phyloP scores from a whole-genome alignment of 805 yeast genomes.

The Lipomyces sp. region DNA sequence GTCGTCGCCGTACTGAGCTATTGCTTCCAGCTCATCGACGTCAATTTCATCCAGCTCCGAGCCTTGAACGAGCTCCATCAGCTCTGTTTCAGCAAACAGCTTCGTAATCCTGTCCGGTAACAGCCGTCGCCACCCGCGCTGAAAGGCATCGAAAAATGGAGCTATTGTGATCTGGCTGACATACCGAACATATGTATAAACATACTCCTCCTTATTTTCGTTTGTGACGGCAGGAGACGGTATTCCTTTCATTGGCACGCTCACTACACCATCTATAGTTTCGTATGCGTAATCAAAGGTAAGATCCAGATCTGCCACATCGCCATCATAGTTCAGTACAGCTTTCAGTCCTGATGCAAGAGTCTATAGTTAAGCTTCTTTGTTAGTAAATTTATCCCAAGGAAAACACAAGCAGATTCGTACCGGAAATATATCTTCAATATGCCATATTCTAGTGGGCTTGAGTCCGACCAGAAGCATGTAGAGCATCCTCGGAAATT shows the following conservation, averaged over 20 bases:
- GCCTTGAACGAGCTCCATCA: constrained; percentile 43
- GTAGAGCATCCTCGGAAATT: constrained; percentile 33
- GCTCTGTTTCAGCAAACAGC: constrained; percentile 22
- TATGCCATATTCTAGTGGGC: constrained; percentile 12
- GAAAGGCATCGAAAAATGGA: constrained; percentile 28
- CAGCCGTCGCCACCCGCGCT: constrained; percentile 30
- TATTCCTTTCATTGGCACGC: constrained; percentile 7
- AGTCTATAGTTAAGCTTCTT: background rate
- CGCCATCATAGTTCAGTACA: constrained; percentile 13
- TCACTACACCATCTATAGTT: constrained; percentile 4
- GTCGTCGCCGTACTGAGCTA: constrained; percentile 38
- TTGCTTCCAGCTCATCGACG: constrained; percentile 42
- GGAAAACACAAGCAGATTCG: background rate
- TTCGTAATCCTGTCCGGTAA: constrained; percentile 19
- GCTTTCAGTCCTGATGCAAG: constrained; percentile 17
- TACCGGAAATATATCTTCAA: constrained; percentile 31
- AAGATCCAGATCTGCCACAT: constrained; percentile 20
- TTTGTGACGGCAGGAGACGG: constrained; percentile 20
- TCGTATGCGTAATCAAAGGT: constrained; percentile 28
- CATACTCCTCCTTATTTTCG: constrained; percentile 20
- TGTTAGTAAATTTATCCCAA: background rate
- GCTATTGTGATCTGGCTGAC: constrained; percentile 9
- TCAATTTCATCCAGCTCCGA: constrained; percentile 38
- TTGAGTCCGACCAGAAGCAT: constrained; percentile 6
- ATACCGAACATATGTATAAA: constrained; percentile 19